phyloP scores from a whole-genome alignment of 345 rosid genomes.

The Ricinus communis region DNA sequence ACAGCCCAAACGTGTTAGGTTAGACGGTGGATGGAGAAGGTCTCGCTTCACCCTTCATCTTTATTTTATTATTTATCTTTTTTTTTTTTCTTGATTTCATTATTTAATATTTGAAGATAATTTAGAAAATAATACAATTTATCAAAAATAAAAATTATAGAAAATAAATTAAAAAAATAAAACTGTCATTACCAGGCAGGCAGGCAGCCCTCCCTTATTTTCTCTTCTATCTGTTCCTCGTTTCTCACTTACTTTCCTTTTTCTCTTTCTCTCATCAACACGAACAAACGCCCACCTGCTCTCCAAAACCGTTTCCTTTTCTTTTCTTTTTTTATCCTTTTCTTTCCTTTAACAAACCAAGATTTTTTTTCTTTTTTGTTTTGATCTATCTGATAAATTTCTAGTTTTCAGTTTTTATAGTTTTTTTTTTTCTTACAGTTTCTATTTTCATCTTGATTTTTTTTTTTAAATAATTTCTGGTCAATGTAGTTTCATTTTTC shows the following conservation, averaged over 20 bases:
- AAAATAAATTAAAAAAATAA: too few species aligned
- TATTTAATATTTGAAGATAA: too few species aligned
- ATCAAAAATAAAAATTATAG: too few species aligned
- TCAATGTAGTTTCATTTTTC: slow-evolving; percentile 34
- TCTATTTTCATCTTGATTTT: slow-evolving; percentile 8
- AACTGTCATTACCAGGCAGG: too few species aligned
- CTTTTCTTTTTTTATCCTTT: not conserved
- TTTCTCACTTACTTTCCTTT: too few species aligned
- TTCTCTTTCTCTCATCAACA: not conserved
- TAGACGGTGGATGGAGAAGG: slow-evolving; percentile 13
- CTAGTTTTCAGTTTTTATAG: not conserved
- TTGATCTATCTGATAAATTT: not conserved
- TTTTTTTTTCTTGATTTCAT: too few species aligned
- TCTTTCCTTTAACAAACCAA: not conserved
- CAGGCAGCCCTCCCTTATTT: too few species aligned
- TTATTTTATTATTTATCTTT: too few species aligned
- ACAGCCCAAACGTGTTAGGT: slow-evolving; percentile 12
- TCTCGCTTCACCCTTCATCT: slow-evolving; percentile 8
- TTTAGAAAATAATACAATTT: too few species aligned
- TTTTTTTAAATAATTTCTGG: too few species aligned
- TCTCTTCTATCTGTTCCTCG: too few species aligned
- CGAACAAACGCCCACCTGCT: not conserved
- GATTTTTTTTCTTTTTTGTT: not conserved
- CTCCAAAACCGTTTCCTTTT: not conserved
- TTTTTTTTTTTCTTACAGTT: not conserved